Base-by-base conservation (phyloP, 306 rosid species). In the Cercis canadensis region DNA sequence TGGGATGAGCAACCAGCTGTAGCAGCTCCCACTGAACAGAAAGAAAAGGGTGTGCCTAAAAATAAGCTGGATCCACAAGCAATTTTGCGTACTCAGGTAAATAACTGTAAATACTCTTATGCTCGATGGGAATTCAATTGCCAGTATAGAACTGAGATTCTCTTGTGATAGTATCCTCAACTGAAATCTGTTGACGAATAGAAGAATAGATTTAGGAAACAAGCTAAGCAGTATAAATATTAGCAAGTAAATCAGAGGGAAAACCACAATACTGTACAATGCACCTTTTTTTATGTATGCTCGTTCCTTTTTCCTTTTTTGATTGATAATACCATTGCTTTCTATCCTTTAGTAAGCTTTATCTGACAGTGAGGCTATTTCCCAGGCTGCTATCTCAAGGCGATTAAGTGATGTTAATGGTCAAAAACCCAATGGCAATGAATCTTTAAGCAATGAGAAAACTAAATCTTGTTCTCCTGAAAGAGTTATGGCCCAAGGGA, bases 381-480 rank as follows among this genome's bases (percentile, higher is more conserved):
- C 13, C 4, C 67, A 94, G 99, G 92, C 87, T 67, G 97, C 99
- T 6, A 88, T 94, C 61, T 86, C 92, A n/a, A 89, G 99, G 78
- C 75, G 99, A 64, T 77, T 94, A 63, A 91, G 97, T 40, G 99
- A 94, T 58, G 97, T 47, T 14, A 83, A 80, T 50, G 69, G 83
- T 57, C 86, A 78, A 2, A 89, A 79, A 67, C 29, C 82, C 4
- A 66, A 59, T 40, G 43, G 78, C 62, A 86, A 84, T 61, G 90
- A 84, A 21, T 82, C 82, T 31, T 65, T 79, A 0, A 36, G 71
- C 14, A 69, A 72, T 76, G 96, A 86, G 72, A 89, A 78, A 56
- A 47, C 64, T 24, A 82, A 81, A 72, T 24, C 66, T 11, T 62
- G 70, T 70, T 76, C 86, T 19, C 76, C 77, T 36, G 82, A 72